Conservation (phyloP, 73 alveolate genomes). For the Durusdinium trenchii region DNA sequence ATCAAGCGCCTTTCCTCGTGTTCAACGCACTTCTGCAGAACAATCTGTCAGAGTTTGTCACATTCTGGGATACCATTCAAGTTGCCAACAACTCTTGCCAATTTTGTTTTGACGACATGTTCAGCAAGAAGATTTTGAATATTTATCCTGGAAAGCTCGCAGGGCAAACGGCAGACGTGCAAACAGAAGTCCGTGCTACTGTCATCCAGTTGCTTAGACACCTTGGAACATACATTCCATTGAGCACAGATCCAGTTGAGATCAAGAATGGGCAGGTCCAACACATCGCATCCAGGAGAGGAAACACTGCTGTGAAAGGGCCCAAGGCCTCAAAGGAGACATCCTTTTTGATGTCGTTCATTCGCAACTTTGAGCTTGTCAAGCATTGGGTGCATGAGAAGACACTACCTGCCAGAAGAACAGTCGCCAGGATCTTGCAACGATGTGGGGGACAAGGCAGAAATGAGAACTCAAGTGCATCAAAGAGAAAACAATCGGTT, state of each 20-base stretch:
- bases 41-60: not conserved
- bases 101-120: not conserved
- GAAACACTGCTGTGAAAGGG: not conserved
- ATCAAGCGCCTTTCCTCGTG: not conserved
- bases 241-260: not conserved
- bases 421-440: not conserved
- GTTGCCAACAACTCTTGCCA: not conserved
- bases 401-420: not conserved
- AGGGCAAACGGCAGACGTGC: not conserved
- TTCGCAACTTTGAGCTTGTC: not conserved
- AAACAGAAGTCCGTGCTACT: not conserved
- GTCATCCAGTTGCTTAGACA: not conserved
- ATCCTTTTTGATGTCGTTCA: not conserved
- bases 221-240: not conserved
- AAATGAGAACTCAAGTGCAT: not conserved
- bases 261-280: conserved; percentile 17
- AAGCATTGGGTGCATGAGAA: not conserved
- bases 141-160: not conserved
- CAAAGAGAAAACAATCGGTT: not conserved
- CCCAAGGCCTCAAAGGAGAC: not conserved
- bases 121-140: not conserved
- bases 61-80: not conserved
- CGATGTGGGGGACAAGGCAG: not conserved
- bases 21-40: not conserved
- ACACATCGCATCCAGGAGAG: not conserved